These are phyloP conservation scores for Xylariaceae sp. DNA, from an alignment of 2,329 filamentous ascomycete species.

Conservation along the genomic window DNA sequence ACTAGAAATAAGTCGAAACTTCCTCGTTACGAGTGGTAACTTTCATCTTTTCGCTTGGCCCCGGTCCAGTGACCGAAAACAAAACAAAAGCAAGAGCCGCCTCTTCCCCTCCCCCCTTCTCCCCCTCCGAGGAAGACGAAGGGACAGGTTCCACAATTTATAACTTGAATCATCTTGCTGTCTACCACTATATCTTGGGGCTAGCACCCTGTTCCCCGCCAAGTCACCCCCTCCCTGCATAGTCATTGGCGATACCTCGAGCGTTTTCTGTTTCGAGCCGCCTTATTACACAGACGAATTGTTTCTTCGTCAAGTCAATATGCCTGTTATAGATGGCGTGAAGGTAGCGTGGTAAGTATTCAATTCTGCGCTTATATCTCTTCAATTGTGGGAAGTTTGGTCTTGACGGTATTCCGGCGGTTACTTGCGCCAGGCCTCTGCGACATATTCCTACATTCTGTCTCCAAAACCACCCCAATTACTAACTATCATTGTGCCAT, in stretches of 20 bases:
- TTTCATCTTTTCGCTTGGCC: constrained; percentile 2
- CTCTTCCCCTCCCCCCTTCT: not conserved
- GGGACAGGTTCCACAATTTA: not conserved
- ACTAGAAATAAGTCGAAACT: constrained; percentile 1
- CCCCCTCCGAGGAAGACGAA: not conserved
- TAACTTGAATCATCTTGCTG: constrained; percentile 9
- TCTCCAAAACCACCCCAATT: constrained; percentile 1
- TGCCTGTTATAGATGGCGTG: constrained; percentile 66
- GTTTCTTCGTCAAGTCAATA: constrained; percentile 35
- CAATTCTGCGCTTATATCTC: not conserved
- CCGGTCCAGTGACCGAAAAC: not conserved
- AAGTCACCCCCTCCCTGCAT: constrained; percentile 7
- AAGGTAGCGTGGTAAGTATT: constrained; percentile 68
- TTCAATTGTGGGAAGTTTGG: not conserved
- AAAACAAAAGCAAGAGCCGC: not conserved
- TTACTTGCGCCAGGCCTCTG: not conserved
- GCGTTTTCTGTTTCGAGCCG: not conserved
- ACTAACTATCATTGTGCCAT: constrained; percentile 11
- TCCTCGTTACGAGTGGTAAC: not conserved
- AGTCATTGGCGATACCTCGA: not conserved
- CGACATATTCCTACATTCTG: not conserved
- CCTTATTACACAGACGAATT: not conserved
- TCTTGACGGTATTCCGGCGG: not conserved
- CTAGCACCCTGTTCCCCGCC: not conserved
- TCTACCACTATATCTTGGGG: not conserved